Percentiles rank a stretch among this genome's conserved stretches.
These are phyloP conservation scores for Blastobotrys persicus DNA, from an alignment of 1,139 yeast genomes.

Conservation along the genomic window DNA sequence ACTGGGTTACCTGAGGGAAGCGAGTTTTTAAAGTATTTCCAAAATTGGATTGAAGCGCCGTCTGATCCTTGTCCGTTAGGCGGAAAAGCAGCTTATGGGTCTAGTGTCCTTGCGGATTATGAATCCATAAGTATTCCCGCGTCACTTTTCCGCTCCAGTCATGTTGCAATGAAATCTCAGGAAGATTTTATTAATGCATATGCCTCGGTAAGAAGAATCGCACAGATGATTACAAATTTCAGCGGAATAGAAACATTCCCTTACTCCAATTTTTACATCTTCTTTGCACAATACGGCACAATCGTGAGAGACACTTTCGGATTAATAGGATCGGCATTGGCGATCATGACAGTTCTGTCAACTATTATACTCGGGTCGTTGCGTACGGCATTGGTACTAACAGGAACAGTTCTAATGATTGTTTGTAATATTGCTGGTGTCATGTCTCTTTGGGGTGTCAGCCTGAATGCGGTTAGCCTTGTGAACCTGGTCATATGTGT, in stretches of 20 bases:
- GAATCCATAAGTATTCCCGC: slow-evolving; percentile 46
- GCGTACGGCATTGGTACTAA: slow-evolving; percentile 55
- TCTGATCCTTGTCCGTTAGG: slow-evolving; percentile 95
- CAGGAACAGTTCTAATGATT: slow-evolving; percentile 60
- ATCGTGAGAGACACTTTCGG: slow-evolving; percentile 57
- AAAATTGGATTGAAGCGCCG: slow-evolving; percentile 78
- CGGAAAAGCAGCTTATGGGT: slow-evolving; percentile 88
- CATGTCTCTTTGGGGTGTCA: slow-evolving; percentile 70
- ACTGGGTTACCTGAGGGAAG: slow-evolving; percentile 76
- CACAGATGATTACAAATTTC: slow-evolving; percentile 50
- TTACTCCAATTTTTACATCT: slow-evolving; percentile 88
- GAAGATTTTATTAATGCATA: slow-evolving; percentile 80
- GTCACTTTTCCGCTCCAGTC: slow-evolving; percentile 77
- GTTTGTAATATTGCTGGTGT: slow-evolving; percentile 74
- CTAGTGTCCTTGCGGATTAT: slow-evolving; percentile 50
- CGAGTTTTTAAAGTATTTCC: slow-evolving; percentile 69
- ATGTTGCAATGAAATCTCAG: slow-evolving; percentile 77
- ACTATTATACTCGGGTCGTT: slow-evolving; percentile 64
- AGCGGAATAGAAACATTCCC: slow-evolving; percentile 69
- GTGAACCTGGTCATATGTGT: slow-evolving; percentile 87
- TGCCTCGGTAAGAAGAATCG: slow-evolving; percentile 67
- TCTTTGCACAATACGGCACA: slow-evolving; percentile 80
- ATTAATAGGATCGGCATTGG: slow-evolving; percentile 55
- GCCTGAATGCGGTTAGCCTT: slow-evolving; percentile 83
- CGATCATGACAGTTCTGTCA: slow-evolving; percentile 54